A percentile compares a stretch with the other conserved stretches of the same genome.
Conservation (phyloP, 179 eudicot species). For the Vitellaria paradoxa region DNA sequence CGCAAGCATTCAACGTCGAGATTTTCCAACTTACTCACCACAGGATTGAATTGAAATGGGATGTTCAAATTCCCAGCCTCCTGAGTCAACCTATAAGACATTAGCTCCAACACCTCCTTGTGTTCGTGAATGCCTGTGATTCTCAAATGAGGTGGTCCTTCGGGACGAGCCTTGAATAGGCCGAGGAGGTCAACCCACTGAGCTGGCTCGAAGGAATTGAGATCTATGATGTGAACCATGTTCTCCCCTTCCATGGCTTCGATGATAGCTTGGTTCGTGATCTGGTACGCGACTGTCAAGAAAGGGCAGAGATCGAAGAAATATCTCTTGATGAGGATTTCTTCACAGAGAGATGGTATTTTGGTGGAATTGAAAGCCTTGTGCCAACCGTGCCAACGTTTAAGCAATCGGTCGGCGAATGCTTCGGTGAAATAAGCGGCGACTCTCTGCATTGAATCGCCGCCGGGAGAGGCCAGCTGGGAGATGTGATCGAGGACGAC, state of each 20-base stretch:
- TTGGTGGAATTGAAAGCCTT: slow-evolving; percentile 71
- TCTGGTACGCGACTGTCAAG: slow-evolving; percentile 56
- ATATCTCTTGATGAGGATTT: slow-evolving; percentile 49
- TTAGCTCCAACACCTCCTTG: slow-evolving; percentile 74
- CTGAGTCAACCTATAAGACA: slow-evolving; percentile 58
- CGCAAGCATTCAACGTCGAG: slow-evolving; percentile 63
- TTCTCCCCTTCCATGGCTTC: slow-evolving; percentile 93
- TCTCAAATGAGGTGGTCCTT: slow-evolving; percentile 86
- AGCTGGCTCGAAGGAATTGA: slow-evolving; percentile 69
- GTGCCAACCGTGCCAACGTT: slow-evolving; percentile 71
- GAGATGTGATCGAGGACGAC: slow-evolving; percentile 71
- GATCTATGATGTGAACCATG: slow-evolving; percentile 84
- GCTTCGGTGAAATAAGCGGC: slow-evolving; percentile 87
- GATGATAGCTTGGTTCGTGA: slow-evolving; percentile 77
- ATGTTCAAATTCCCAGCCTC: slow-evolving; percentile 91
- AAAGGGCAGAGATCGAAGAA: slow-evolving; percentile 82
- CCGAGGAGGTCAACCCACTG: slow-evolving; percentile 85
- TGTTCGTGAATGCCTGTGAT: slow-evolving; percentile 82
- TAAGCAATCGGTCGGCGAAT: slow-evolving; percentile 66
- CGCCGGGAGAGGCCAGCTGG: slow-evolving; percentile 76
- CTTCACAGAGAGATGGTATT: slow-evolving; percentile 47
- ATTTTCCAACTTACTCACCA: slow-evolving; percentile 61
- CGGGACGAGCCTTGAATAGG: slow-evolving; percentile 58
- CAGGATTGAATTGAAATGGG: slow-evolving; percentile 83
- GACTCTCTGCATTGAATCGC: slow-evolving; percentile 90